These are phyloP conservation scores for Citrus glauca DNA, from an alignment of 345 rosid genomes.

Conservation along the genomic window DNA sequence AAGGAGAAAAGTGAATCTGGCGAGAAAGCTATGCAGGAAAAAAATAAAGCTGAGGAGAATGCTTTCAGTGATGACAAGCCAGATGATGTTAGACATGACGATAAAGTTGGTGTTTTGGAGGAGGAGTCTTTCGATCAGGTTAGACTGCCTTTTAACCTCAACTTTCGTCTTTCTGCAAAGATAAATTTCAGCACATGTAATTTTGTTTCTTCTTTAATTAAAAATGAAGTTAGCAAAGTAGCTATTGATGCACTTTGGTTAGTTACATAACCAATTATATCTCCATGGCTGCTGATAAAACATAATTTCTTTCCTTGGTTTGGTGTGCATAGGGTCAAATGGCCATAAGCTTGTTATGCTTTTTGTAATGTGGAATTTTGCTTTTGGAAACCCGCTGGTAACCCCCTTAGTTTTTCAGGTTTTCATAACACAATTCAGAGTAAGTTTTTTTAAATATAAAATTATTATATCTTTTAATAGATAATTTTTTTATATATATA, in stretches of 20 bases:
- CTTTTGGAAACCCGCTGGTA: neutral
- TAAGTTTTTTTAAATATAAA: neutral
- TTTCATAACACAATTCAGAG: neutral
- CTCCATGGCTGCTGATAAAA: neutral
- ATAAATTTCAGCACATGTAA: neutral
- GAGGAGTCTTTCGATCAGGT: slow-evolving; percentile 67
- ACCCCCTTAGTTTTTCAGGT: neutral
- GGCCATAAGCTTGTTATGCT: neutral
- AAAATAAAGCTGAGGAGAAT: slow-evolving; percentile 27
- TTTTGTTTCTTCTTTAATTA: neutral
- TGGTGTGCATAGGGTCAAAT: neutral
- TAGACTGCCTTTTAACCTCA: slow-evolving; percentile 1
- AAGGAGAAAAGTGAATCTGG: slow-evolving; percentile 31
- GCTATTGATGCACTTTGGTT: neutral
- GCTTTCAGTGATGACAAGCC: slow-evolving; percentile 29
- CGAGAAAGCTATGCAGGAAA: slow-evolving; percentile 39
- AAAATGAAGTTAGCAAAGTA: too few relatives aligned
- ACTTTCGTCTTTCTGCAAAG: neutral
- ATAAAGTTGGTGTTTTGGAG: slow-evolving; percentile 46
- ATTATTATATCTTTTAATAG: neutral
- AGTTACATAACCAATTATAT: neutral
- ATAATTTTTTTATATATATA: neutral
- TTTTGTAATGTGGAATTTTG: neutral
- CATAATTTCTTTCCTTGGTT: neutral
- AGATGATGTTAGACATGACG: slow-evolving; percentile 25